Conservation (phyloP, 495 filamentous ascomycete genomes). For the Poronia punctata region DNA sequence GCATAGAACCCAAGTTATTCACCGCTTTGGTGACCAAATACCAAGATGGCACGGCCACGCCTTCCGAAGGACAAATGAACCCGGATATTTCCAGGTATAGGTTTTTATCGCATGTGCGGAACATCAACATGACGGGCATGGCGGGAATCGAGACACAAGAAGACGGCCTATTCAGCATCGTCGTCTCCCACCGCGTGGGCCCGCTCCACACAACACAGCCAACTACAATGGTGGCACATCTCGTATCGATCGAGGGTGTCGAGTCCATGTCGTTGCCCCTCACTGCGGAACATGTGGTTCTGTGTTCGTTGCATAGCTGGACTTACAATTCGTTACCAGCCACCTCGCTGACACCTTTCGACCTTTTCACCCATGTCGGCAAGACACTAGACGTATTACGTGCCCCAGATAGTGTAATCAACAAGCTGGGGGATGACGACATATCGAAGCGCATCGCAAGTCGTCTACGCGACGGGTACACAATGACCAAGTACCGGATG, state of each 20-base stretch:
- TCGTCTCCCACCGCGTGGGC: slow-evolving; percentile 30
- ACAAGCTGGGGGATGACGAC: neutral
- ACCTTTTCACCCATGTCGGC: slow-evolving; percentile 16
- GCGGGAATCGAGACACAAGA: slow-evolving; percentile 25
- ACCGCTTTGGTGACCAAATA: slow-evolving; percentile 15
- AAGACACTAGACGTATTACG: slow-evolving; percentile 3
- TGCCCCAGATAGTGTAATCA: neutral
- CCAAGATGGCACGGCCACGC: slow-evolving; percentile 3
- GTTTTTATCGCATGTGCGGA: slow-evolving; percentile 38
- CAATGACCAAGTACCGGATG: slow-evolving; percentile 24
- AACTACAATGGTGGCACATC: slow-evolving; percentile 23
- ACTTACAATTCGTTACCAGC: slow-evolving; percentile 35
- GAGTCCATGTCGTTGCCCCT: slow-evolving; percentile 11
- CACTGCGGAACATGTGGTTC: slow-evolving; percentile 22
- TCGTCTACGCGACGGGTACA: slow-evolving; percentile 35
- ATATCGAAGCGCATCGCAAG: slow-evolving; percentile 1
- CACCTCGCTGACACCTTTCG: slow-evolving; percentile 22
- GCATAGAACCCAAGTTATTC: slow-evolving; percentile 19
- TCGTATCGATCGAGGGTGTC: slow-evolving; percentile 33
- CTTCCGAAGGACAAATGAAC: neutral
- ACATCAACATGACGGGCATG: slow-evolving; percentile 34
- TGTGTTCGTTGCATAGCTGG: slow-evolving; percentile 41
- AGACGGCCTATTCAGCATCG: slow-evolving; percentile 27
- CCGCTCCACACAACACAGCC: slow-evolving; percentile 16
- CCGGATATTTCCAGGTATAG: slow-evolving; percentile 22